Conservation (phyloP, 495 filamentous ascomycete genomes). For the Trichoderma orchidacearum region DNA sequence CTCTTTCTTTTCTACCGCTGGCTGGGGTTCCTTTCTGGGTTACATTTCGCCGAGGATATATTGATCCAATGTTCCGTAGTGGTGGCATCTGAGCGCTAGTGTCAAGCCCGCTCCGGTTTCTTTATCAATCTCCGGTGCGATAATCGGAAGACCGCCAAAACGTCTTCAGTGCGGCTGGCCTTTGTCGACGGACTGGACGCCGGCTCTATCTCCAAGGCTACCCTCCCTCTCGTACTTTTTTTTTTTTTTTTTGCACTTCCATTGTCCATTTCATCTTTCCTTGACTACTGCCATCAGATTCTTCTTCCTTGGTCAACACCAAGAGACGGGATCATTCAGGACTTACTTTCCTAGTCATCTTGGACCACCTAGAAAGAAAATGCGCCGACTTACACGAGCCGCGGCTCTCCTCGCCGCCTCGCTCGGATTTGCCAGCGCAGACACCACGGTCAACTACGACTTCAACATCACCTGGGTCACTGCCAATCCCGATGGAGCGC, state of each 20-base stretch:
- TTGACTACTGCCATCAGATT: no score
- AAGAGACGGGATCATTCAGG: no score
- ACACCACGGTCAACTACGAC: conserved; percentile 58
- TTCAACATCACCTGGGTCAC: conserved; percentile 72
- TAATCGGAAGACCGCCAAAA: neutral
- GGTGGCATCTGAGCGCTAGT: neutral
- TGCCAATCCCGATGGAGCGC: conserved; percentile 64
- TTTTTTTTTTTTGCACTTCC: no score
- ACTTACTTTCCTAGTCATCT: no score
- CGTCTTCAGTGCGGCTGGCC: neutral
- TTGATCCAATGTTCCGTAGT: no score
- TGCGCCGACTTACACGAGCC: neutral
- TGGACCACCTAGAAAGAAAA: neutral
- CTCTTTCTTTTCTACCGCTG: no score
- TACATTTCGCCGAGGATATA: no score
- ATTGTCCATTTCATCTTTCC: no score
- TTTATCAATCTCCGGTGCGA: neutral
- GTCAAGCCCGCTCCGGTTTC: neutral
- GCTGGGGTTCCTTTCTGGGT: no score
- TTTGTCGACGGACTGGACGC: neutral
- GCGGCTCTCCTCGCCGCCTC: neutral
- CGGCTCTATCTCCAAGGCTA: neutral
- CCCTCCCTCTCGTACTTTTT: no score
- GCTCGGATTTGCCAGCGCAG: conserved; percentile 20
- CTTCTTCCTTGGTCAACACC: no score